phyloP scores from a whole-genome alignment of 495 filamentous ascomycete genomes.

The Clohesyomyces aquaticus region DNA sequence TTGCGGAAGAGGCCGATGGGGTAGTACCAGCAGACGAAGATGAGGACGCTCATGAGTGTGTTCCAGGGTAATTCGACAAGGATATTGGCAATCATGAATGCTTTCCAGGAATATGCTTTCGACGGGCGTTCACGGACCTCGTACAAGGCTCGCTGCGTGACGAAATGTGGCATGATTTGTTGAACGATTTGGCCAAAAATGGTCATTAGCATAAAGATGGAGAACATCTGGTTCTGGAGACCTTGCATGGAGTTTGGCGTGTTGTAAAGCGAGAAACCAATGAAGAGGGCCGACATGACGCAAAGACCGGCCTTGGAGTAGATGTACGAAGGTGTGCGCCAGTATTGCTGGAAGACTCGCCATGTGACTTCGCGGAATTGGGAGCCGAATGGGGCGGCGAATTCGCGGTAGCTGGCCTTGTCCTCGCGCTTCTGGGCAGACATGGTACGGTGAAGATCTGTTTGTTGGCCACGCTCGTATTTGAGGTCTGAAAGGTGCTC shows the following conservation, averaged over 20 bases:
- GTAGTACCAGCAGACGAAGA: slow-evolving; percentile 61
- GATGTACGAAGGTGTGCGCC: slow-evolving; percentile 85
- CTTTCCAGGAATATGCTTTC: slow-evolving; percentile 61
- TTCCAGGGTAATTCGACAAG: slow-evolving; percentile 60
- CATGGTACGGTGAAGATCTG: slow-evolving; percentile 36
- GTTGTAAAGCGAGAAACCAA: slow-evolving; percentile 85
- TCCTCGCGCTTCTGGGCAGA: slow-evolving; percentile 43
- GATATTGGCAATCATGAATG: slow-evolving; percentile 56
- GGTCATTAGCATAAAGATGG: slow-evolving; percentile 59
- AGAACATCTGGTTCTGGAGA: slow-evolving; percentile 68
- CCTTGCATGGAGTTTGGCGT: slow-evolving; percentile 72
- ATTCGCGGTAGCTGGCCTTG: slow-evolving; percentile 48
- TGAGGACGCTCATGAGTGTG: slow-evolving; percentile 54
- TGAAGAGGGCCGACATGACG: slow-evolving; percentile 66
- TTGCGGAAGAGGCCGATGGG: slow-evolving; percentile 50
- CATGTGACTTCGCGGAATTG: slow-evolving; percentile 60
- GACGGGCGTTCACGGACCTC: slow-evolving; percentile 58
- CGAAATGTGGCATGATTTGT: slow-evolving; percentile 60
- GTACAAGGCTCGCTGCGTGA: slow-evolving; percentile 58
- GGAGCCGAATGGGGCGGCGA: slow-evolving; percentile 47
- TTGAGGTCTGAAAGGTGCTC: slow-evolving; percentile 72
- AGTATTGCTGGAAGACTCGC: slow-evolving; percentile 86
- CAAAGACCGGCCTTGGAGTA: slow-evolving; percentile 70
- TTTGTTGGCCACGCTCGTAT: slow-evolving; percentile 56
- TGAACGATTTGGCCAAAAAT: slow-evolving; percentile 56